A percentile compares a stretch with the other conserved stretches of the same genome.
phyloP scores from a whole-genome alignment of 2,329 filamentous ascomycete genomes.

The Saccharata proteae region DNA sequence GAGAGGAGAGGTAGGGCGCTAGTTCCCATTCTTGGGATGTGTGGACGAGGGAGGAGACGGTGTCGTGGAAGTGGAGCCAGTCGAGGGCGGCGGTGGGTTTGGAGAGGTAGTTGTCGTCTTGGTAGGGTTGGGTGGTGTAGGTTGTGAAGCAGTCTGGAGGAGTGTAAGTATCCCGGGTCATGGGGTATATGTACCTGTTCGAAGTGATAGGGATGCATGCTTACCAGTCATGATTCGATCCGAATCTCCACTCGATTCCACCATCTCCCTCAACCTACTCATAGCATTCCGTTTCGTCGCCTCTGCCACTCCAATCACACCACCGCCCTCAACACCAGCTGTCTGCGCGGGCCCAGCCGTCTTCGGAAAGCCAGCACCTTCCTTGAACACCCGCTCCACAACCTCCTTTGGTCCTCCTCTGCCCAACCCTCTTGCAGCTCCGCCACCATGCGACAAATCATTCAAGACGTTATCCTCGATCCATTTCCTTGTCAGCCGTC shows the following conservation, averaged over 20 bases:
- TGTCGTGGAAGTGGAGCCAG: slow-evolving; percentile 91
- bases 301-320: slow-evolving; percentile 56
- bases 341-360: slow-evolving; percentile 30
- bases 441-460: slow-evolving; percentile 58
- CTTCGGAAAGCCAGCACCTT: slow-evolving; percentile 66
- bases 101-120: slow-evolving; percentile 81
- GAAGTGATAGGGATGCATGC: slow-evolving; percentile 1
- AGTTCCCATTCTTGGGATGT: slow-evolving; percentile 90
- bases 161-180: background rate
- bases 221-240: slow-evolving; percentile 58
- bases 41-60: slow-evolving; percentile 65
- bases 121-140: slow-evolving; percentile 79
- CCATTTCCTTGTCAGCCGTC: slow-evolving; percentile 59
- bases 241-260: slow-evolving; percentile 66
- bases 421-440: slow-evolving; percentile 58
- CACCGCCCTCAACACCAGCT: slow-evolving; percentile 32
- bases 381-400: slow-evolving; percentile 64
- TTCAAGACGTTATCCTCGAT: slow-evolving; percentile 59
- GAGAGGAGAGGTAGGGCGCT: slow-evolving; percentile 72
- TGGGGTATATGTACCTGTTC: background rate
- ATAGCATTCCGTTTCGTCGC: slow-evolving; percentile 60
- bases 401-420: slow-evolving; percentile 63
- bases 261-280: slow-evolving; percentile 60
- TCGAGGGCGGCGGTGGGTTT: slow-evolving; percentile 84
- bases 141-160: slow-evolving; percentile 63